phyloP scores from a whole-genome alignment of 2,329 filamentous ascomycete genomes.

The Ophiosphaerella korrae region DNA sequence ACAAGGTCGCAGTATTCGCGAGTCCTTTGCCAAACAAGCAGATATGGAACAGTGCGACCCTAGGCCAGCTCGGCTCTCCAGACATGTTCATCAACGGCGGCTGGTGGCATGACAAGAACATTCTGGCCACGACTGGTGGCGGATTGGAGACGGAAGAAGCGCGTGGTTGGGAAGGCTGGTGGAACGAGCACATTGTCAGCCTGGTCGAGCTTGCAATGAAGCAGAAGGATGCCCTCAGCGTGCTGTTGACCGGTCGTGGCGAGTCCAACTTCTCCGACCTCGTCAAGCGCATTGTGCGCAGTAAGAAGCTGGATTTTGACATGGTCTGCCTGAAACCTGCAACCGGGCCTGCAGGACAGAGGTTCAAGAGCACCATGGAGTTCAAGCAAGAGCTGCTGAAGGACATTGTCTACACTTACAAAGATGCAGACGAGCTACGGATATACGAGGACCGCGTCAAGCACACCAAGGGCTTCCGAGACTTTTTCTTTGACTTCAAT shows the following conservation, averaged over 20 bases:
- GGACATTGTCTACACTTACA: conserved; percentile 84
- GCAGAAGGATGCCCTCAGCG: conserved; percentile 81
- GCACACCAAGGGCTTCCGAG: conserved; percentile 79
- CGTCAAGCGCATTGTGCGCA: conserved; percentile 77
- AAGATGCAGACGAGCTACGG: conserved; percentile 76
- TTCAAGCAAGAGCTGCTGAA: conserved; percentile 90
- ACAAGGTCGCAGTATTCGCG: conserved; percentile 71
- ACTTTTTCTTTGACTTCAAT: conserved; percentile 83
- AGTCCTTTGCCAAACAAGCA: conserved; percentile 88
- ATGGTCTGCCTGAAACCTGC: conserved; percentile 86
- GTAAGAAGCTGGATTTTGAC: conserved; percentile 83
- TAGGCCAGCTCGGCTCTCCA: conserved; percentile 75
- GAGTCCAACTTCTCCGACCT: conserved; percentile 78
- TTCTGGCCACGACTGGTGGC: conserved; percentile 84
- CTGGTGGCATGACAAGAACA: conserved; percentile 95
- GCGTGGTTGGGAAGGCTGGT: conserved; percentile 88
- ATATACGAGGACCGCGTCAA: conserved; percentile 68
- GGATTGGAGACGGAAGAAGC: conserved; percentile 82
- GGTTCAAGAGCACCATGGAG: conserved; percentile 80
- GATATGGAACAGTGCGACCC: conserved; percentile 79
- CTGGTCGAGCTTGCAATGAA: conserved; percentile 80
- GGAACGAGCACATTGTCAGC: conserved; percentile 88
- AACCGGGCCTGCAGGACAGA: conserved; percentile 78
- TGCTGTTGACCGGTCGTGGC: conserved; percentile 85
- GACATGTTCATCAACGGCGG: conserved; percentile 82